Evolutionary conservation across 2,329 filamentous ascomycete genomes (phyloP), one percentile per base, ranked within the genome.

Genomic region (Ustulina deusta): DNA sequence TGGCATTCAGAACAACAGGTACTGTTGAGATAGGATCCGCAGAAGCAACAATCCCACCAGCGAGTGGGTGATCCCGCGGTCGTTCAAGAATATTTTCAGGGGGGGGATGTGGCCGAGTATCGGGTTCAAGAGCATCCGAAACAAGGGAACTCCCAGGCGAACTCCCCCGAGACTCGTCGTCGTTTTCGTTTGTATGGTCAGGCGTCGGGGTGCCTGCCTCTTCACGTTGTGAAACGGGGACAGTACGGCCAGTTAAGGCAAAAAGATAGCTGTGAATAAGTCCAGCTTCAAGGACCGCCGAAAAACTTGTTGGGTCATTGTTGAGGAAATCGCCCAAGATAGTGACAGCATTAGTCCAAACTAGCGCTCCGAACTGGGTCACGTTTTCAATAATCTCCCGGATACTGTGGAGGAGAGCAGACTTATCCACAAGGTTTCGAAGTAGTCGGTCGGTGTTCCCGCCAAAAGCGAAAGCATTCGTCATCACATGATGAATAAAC

Each of bases 241-340:
- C 77, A 5, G 81, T 75, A 29, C 81, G 82, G 4, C 87, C 85
- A 1, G 89, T 97, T 61, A 98, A 87, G 3, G 94, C 90, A 78
- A 95, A 91, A 15, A 99, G 85, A 66, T 97, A 91, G 59, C 90
- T 93, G 77, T 91, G 91, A 75, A 96, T 94, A 73, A 99, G 86
- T 25, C 94, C 94, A 58, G 96, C 95, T 81, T 99, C 96, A 15
- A 93, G 93, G 71, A 99, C 96, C 27, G 97, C 93, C 32, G 93
- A 91, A 78, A 97, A 99, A 79, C 96, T 99, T 0, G 96, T 99
- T 0, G 96, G 96, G 76, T 99, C 96, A 77, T 98, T 97, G 81
- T 99, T 97, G 74, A 99, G 97, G 79, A 99, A 99, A 74, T 93
- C 95, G 76, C 93, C 96, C 58, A 99, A 84, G 64, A 97, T 95